Evolutionary conservation across 225 moss, liverwort and hornwort species (phyloP), one percentile per base, ranked within the genome.

Genomic region (Pseudisothecium myosuroides): DNA sequence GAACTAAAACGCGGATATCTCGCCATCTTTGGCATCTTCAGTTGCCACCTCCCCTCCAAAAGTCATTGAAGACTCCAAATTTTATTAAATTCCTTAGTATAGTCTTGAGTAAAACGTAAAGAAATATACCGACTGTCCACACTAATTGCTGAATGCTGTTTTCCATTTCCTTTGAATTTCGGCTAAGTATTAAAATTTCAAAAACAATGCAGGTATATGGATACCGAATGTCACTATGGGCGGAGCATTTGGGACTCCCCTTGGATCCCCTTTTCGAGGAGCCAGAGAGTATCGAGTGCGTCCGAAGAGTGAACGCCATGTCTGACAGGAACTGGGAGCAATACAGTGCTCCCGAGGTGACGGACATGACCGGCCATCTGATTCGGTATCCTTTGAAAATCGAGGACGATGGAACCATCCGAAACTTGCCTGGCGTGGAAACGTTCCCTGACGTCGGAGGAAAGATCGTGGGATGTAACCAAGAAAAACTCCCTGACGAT

Each of bases 371-470:
- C 37, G 94, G 95, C 52, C 98, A 98, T 86, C 92, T 98, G 39
- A 89, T 96, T 83, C 92, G 92, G 6, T 98, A 98, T 81, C 98
- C 98, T 54, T 91, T 97, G 91, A 84, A 84, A 27, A 87, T 98
- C 23, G 84, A 88, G 59, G 83, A 91, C 64, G 93, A 98, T 39
- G 98, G 98, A 58, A 86, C 79, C 64, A 52, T 98, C 47, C 82
- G 89, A 54, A 77, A 71, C 69, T 41, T 97, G 21, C 95, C 92
- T 29, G 95, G 93, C 52, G 87, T 85, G 43, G 95, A 96, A 80
- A 90, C 90, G 16, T 98, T 98, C 86, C 98, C 97, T 4, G 98
- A 98, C 84, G 97, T 98, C 32, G 97, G 98, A 64, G 98, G 98
- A 28, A 96, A 97, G 75, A 89, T 98, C 71, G 80, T 97, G 95